Conservation (phyloP, 345 rosid species). For the Angophora floribunda region DNA sequence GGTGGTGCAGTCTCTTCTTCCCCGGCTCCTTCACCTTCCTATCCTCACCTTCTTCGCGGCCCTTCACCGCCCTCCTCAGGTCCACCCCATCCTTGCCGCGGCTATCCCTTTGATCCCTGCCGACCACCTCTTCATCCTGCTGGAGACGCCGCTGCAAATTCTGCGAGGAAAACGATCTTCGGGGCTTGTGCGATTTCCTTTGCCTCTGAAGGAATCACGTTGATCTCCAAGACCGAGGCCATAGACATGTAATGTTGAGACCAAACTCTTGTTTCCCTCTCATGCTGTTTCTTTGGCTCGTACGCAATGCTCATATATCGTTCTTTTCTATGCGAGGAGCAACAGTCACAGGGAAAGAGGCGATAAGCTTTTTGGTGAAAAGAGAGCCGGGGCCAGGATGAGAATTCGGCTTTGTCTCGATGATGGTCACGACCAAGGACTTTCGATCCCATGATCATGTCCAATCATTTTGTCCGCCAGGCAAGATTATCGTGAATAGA, state of each 20-base stretch:
- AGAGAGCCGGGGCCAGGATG: conserved; percentile 15
- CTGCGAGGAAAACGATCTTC: conserved; percentile 24
- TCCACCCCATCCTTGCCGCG: neutral
- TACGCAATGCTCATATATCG: neutral
- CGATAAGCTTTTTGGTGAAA: conserved; percentile 25
- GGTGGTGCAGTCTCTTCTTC: neutral
- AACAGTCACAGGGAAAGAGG: conserved; percentile 55
- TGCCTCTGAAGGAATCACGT: conserved; percentile 28
- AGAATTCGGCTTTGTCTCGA: neutral
- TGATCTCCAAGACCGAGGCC: conserved; percentile 79
- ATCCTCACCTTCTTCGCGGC: neutral
- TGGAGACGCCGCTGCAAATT: conserved; percentile 38
- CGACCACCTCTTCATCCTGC: conserved; percentile 74
- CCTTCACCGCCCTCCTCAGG: neutral
- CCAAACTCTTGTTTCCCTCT: neutral
- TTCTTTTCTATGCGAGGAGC: conserved; percentile 22
- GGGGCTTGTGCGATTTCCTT: conserved; percentile 32
- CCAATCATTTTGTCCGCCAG: neutral
- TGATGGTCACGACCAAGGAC: neutral
- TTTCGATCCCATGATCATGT: neutral
- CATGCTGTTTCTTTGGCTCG: neutral
- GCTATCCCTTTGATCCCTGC: conserved; percentile 25
- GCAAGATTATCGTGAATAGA: too few relatives aligned
- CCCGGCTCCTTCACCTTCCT: neutral
- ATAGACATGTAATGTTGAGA: conserved; percentile 38